Percentiles rank a stretch among this genome's conserved stretches.
These are phyloP conservation scores for Calonectria leucothoes DNA, from an alignment of 2,329 filamentous ascomycete genomes.

Conservation along the genomic window DNA sequence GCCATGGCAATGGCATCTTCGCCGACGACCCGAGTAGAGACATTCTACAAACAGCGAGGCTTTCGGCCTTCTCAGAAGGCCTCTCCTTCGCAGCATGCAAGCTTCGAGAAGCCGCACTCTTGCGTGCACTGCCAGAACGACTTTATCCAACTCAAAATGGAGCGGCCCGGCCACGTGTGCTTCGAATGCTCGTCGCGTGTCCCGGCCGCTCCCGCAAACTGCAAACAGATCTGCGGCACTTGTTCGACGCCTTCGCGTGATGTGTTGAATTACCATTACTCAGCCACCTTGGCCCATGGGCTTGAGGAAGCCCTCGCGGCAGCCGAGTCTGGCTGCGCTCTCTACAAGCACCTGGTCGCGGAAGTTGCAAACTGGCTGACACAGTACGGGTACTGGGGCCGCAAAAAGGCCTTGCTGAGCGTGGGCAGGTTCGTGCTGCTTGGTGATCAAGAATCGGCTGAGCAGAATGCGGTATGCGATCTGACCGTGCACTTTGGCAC, in stretches of 20 bases:
- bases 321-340: neutral
- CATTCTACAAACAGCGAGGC: neutral
- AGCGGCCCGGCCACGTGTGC: neutral
- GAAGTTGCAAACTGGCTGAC: too few relatives aligned
- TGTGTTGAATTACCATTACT: neutral
- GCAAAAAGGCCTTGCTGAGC: neutral
- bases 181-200: neutral
- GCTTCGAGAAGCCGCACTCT: neutral
- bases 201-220: neutral
- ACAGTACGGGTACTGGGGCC: too few relatives aligned
- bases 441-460: neutral
- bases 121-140: constrained; percentile 1
- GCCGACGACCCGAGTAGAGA: neutral
- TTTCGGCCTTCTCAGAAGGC: neutral
- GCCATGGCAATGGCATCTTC: neutral
- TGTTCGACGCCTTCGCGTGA: neutral
- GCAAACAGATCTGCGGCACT: neutral
- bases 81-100: constrained; percentile 20
- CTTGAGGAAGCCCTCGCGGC: neutral
- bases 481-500: neutral
- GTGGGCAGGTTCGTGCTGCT: neutral
- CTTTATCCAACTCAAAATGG: neutral
- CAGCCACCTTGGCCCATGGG: neutral
- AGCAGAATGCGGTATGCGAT: neutral
- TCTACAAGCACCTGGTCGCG: neutral